Conservation (phyloP, 2,329 filamentous ascomycete species). For the Ophiostoma tasmaniense region DNA sequence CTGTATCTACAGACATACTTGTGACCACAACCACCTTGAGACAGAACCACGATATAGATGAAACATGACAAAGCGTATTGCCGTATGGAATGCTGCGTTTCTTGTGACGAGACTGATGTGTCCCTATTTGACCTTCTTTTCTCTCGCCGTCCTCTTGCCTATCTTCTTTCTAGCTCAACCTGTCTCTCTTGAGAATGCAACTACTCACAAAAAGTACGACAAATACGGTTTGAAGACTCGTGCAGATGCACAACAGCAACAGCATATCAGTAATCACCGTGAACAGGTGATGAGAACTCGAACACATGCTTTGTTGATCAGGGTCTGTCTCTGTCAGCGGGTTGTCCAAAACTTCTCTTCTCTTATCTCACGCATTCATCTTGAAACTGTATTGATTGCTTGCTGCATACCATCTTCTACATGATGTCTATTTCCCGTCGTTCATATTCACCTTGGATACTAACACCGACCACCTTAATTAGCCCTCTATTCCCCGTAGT, state of each 20-base stretch:
- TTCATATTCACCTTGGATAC: not conserved
- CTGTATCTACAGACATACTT: too few species aligned
- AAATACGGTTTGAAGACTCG: not conserved
- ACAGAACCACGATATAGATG: not conserved
- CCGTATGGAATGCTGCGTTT: not conserved
- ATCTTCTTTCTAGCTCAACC: too few species aligned
- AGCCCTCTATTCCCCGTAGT: not conserved
- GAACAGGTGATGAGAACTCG: not conserved
- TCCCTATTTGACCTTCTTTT: not conserved
- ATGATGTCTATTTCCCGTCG: not conserved
- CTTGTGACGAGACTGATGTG: not conserved
- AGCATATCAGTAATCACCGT: not conserved
- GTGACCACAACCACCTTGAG: not conserved
- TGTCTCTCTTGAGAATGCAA: not conserved
- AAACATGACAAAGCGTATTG: not conserved
- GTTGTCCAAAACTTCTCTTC: not conserved
- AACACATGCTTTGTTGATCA: not conserved
- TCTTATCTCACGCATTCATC: not conserved
- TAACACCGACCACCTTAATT: not conserved
- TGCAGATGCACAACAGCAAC: not conserved
- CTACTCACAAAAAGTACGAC: too few species aligned
- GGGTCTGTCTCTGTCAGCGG: not conserved
- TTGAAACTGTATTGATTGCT: not conserved
- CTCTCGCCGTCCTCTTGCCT: not conserved
- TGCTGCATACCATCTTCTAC: not conserved